Percentiles rank a stretch among this genome's conserved stretches.
Conservation (phyloP, 345 rosid species). For the Kandelia obovata region DNA sequence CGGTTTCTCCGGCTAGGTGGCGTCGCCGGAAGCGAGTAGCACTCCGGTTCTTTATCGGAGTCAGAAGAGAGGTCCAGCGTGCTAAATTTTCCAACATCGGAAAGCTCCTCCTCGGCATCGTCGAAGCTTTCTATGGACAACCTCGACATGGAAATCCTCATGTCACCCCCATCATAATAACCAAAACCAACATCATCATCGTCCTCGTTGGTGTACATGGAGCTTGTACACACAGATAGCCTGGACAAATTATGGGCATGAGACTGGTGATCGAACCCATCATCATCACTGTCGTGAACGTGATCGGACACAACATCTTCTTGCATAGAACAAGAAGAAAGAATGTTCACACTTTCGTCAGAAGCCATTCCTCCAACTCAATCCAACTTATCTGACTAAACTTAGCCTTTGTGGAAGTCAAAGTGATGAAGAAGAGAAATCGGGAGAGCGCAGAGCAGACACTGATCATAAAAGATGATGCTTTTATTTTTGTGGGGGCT, state of each 20-base stretch:
- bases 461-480: neutral
- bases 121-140: conserved; percentile 67
- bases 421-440: neutral
- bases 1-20: conserved; percentile 40
- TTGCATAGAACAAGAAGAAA: conserved; percentile 24
- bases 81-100: conserved; percentile 33
- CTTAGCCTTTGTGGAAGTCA: too few species aligned
- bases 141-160: conserved; percentile 40
- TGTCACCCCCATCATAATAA: conserved; percentile 17
- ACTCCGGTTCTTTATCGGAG: conserved; percentile 50
- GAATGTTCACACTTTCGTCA: conserved; percentile 34
- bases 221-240: conserved; percentile 66
- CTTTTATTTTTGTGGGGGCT: neutral
- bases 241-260: conserved; percentile 51
- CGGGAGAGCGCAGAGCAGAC: neutral
- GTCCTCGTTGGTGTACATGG: conserved; percentile 48
- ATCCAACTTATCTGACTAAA: too few species aligned
- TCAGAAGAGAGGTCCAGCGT: conserved; percentile 42
- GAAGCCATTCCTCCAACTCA: conserved; percentile 37
- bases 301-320: conserved; percentile 35
- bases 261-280: conserved; percentile 36
- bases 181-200: conserved; percentile 12
- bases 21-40: conserved; percentile 61
- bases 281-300: conserved; percentile 39
- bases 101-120: conserved; percentile 78